phyloP scores from a whole-genome alignment of 2,329 filamentous ascomycete species.

The Arthrobotrys sphaeroides region DNA sequence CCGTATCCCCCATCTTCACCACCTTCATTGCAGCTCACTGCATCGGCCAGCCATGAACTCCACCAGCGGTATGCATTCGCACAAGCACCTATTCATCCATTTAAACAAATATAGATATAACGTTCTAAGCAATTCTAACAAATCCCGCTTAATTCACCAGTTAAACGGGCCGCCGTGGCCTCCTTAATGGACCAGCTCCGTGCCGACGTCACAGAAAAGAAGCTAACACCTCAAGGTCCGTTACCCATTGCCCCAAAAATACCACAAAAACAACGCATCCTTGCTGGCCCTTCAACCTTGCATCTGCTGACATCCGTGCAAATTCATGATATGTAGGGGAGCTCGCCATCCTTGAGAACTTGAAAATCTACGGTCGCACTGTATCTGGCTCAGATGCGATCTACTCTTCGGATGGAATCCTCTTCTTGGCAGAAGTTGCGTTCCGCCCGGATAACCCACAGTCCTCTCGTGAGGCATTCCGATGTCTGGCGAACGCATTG shows the following conservation, averaged over 20 bases:
- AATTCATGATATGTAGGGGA: constrained; percentile 12
- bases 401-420: constrained; percentile 79
- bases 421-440: constrained; percentile 79
- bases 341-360: constrained; percentile 67
- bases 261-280: constrained; percentile 40
- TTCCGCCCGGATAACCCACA: constrained; percentile 67
- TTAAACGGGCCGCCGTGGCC: constrained; percentile 30
- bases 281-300: not conserved
- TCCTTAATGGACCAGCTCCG: constrained; percentile 41
- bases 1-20: not conserved
- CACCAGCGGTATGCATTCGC: constrained; percentile 24
- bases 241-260: not conserved
- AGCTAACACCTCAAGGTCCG: constrained; percentile 35
- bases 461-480: constrained; percentile 76
- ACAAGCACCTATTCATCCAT: not conserved
- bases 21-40: not conserved
- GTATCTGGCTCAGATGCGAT: constrained; percentile 79
- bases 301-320: not conserved
- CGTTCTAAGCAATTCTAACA: not conserved
- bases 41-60: constrained; percentile 26
- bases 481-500: constrained; percentile 86
- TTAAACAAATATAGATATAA: not conserved
- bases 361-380: constrained; percentile 82
- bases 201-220: constrained; percentile 10
- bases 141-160: not conserved